Evolutionary conservation across 768 basidiomycete genomes (phyloP).

Genomic region (Termitomyces sp.): DNA sequence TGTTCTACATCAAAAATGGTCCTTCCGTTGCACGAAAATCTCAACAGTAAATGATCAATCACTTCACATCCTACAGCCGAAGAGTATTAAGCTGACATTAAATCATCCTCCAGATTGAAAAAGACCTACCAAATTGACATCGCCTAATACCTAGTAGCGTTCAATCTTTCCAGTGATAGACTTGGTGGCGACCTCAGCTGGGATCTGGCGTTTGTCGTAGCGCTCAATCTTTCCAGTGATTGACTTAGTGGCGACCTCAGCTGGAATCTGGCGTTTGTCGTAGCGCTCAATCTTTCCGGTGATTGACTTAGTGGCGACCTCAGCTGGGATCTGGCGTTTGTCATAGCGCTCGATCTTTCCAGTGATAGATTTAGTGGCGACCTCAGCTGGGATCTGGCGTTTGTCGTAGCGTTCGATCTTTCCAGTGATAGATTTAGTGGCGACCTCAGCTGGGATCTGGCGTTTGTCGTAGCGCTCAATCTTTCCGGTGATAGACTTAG

Average conservation of each 20-base stretch:
- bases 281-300: conserved; percentile 17
- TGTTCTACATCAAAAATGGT: conserved; percentile 3
- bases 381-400: not conserved
- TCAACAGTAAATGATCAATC: not conserved
- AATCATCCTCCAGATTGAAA: not conserved
- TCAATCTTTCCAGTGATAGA: not conserved
- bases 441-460: conserved; percentile 19
- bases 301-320: conserved; percentile 22
- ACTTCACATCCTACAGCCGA: not conserved
- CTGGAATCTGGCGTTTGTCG: conserved; percentile 20
- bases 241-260: conserved; percentile 23
- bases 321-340: conserved; percentile 21
- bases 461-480: conserved; percentile 19
- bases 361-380: not conserved
- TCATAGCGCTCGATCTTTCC: not conserved
- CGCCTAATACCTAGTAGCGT: not conserved
- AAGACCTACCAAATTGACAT: not conserved
- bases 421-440: conserved; percentile 32
- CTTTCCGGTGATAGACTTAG: conserved; percentile 16
- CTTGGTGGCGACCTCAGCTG: not conserved
- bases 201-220: not conserved
- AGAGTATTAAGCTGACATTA: not conserved
- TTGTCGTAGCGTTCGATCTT: conserved; percentile 24
- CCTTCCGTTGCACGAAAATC: conserved; percentile 7
- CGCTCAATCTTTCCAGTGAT: conserved; percentile 14